These are phyloP conservation scores for Miscanthus lutarioriparius DNA, from an alignment of 176 grass and related monocot species.

Conservation along the genomic window DNA sequence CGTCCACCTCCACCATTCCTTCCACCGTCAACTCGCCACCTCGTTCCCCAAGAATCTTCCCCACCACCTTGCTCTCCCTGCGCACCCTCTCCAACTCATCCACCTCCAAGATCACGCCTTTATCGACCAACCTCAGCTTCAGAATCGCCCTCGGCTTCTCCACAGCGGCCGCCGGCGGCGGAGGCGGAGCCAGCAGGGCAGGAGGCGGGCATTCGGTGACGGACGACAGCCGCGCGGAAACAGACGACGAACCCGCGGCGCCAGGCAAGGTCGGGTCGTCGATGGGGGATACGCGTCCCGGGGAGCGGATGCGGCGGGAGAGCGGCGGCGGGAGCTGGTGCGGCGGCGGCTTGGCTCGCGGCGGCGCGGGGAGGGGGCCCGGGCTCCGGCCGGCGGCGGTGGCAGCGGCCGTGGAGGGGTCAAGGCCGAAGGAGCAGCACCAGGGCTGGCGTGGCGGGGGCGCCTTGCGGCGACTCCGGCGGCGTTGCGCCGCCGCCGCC, in stretches of 20 bases:
- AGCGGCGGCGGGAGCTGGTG: slow-evolving; percentile 28
- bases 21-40: slow-evolving; percentile 64
- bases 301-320: slow-evolving; percentile 66
- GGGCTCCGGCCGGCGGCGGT: slow-evolving; percentile 27
- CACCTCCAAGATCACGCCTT: slow-evolving; percentile 66
- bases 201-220: slow-evolving; percentile 56
- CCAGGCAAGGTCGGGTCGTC: slow-evolving; percentile 6
- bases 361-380: slow-evolving; percentile 36
- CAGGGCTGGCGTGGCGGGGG: slow-evolving; percentile 48
- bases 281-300: slow-evolving; percentile 68
- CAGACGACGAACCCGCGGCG: neutral
- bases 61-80: slow-evolving; percentile 56
- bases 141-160: slow-evolving; percentile 25
- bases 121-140: slow-evolving; percentile 51
- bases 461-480: slow-evolving; percentile 25
- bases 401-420: slow-evolving; percentile 41
- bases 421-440: slow-evolving; percentile 78
- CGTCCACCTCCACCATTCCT: slow-evolving; percentile 60
- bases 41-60: slow-evolving; percentile 40
- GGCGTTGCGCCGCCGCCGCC: slow-evolving; percentile 24
- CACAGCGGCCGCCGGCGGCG: slow-evolving; percentile 1
- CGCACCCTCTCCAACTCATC: slow-evolving; percentile 55
- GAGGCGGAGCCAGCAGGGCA: slow-evolving; percentile 27
- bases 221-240: slow-evolving; percentile 38
- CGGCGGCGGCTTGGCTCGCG: slow-evolving; percentile 16